Percentiles rank a stretch among this genome's conserved stretches.
Conservation (phyloP, 1,284 basidiomycete species). For the Ceratobasidium sp. region DNA sequence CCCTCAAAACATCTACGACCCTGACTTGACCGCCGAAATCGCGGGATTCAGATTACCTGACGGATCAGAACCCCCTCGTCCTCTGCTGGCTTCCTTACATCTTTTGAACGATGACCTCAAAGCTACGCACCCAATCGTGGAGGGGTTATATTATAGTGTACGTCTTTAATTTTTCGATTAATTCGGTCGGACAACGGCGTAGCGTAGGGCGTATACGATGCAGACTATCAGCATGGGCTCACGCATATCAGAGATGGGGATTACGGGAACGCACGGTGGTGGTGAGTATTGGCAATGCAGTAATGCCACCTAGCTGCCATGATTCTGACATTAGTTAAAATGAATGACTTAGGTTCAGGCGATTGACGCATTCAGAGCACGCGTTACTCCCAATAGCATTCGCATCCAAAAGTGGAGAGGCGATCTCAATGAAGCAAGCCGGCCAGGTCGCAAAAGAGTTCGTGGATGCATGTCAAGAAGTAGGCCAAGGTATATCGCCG, state of each 20-base stretch:
- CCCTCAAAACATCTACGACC: not conserved
- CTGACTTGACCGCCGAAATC: conserved; percentile 15
- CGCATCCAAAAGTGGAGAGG: not conserved
- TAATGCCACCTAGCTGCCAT: too few relatives aligned
- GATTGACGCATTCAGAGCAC: not conserved
- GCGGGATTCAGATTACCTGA: not conserved
- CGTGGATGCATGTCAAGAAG: conserved; percentile 3
- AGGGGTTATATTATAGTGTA: not conserved
- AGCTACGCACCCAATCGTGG: not conserved
- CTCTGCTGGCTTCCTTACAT: not conserved
- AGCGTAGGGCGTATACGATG: conserved; percentile 10
- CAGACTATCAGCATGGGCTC: conserved; percentile 17
- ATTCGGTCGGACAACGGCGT: not conserved
- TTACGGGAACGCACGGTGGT: conserved; percentile 29
- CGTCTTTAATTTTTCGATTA: not conserved
- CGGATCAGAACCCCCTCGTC: not conserved
- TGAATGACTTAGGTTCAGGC: conserved; percentile 10
- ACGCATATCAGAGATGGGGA: conserved; percentile 24
- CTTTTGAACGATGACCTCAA: conserved; percentile 19
- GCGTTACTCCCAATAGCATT: conserved; percentile 14
- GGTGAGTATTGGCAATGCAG: conserved; percentile 5
- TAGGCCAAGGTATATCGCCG: conserved; percentile 7
- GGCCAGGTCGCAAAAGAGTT: not conserved
- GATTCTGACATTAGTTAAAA: not conserved
- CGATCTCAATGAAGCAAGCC: not conserved